Evolutionary conservation across 768 basidiomycete species (phyloP).

Genomic region (Lentinula guzmanii): DNA sequence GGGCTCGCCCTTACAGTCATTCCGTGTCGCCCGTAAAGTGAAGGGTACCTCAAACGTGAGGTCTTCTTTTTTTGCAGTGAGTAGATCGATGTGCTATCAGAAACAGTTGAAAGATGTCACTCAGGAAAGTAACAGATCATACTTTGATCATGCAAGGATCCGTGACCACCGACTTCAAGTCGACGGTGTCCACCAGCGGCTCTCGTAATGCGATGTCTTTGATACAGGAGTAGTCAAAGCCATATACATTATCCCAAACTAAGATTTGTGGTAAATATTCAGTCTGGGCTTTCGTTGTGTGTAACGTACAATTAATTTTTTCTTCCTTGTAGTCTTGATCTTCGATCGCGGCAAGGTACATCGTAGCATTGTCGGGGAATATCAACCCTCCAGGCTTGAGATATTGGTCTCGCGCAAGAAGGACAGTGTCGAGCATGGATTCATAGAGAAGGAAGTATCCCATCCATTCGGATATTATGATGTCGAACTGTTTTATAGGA

Average conservation of each 20-base stretch:
- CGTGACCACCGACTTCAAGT: conserved; percentile 90
- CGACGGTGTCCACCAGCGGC: conserved; percentile 98
- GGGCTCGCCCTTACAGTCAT: conserved; percentile 67
- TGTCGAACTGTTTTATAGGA: conserved; percentile 90
- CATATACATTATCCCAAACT: conserved; percentile 99
- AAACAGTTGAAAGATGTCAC: neutral
- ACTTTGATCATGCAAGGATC: conserved; percentile 90
- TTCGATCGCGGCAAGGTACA: conserved; percentile 96
- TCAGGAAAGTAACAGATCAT: conserved; percentile 10
- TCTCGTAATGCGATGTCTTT: conserved; percentile 97
- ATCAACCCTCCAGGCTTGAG: conserved; percentile 86
- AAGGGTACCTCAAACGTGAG: conserved; percentile 82
- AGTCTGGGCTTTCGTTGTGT: neutral
- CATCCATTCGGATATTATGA: conserved; percentile 99
- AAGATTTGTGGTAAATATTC: neutral
- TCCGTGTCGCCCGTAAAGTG: conserved; percentile 72
- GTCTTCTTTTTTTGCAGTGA: conserved; percentile 93
- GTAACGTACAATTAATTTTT: conserved; percentile 93
- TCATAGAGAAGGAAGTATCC: conserved; percentile 99
- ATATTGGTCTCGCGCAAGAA: conserved; percentile 95
- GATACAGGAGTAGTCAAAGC: conserved; percentile 99
- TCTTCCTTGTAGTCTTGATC: conserved; percentile 99
- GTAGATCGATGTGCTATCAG: conserved; percentile 76
- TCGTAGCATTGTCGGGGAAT: conserved; percentile 91
- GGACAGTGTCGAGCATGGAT: conserved; percentile 98